Percentiles rank a stretch among this genome's conserved stretches.
Evolutionary conservation across 2,329 filamentous ascomycete genomes (phyloP).

Genomic region (Colletotrichum sp.): DNA sequence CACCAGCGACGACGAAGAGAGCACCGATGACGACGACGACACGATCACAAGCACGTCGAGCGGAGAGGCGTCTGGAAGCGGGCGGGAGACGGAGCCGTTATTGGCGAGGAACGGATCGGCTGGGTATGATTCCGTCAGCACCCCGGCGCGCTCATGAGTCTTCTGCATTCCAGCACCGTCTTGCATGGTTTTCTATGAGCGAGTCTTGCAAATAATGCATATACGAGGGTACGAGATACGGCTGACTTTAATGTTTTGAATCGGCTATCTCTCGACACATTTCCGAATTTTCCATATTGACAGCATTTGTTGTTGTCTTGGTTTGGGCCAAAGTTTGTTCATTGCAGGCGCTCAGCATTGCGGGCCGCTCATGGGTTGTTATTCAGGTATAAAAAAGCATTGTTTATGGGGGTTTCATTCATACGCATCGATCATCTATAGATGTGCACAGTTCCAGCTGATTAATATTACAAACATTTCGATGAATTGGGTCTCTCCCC

Average conservation of each 20-base stretch:
- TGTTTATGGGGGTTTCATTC: neutral
- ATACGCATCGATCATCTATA: neutral
- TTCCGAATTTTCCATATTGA: neutral
- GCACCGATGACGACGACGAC: conserved; percentile 27
- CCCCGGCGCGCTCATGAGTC: neutral
- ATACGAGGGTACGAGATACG: neutral
- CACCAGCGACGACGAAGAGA: conserved; percentile 36
- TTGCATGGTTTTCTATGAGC: neutral
- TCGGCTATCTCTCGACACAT: neutral
- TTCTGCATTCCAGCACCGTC: neutral
- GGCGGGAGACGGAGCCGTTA: conserved; percentile 4
- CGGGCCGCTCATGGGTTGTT: neutral
- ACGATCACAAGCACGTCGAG: conserved; percentile 20
- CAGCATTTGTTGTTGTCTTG: neutral
- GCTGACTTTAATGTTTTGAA: neutral
- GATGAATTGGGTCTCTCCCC: neutral
- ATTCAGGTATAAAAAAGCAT: neutral
- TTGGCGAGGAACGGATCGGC: neutral
- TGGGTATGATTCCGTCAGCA: conserved; percentile 5
- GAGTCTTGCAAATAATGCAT: neutral
- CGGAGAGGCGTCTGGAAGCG: neutral
- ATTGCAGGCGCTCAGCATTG: conserved; percentile 2
- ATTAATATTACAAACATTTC: neutral
- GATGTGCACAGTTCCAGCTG: neutral
- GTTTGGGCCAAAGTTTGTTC: neutral